phyloP scores from a whole-genome alignment of 768 basidiomycete genomes.

The Suillus discolor region DNA sequence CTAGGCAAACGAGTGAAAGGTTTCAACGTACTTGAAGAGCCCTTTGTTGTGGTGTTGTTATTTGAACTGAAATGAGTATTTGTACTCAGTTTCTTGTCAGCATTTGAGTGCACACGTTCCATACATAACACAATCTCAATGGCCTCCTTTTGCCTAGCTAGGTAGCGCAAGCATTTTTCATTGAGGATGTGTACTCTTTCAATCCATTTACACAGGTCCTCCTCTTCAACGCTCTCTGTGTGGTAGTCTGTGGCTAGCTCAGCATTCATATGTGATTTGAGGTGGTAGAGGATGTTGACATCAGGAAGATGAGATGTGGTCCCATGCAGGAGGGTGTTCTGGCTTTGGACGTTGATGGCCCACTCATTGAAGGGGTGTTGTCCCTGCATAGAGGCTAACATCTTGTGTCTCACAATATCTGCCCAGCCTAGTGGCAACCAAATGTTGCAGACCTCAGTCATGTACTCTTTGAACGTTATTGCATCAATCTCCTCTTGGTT shows the following conservation, averaged over 20 bases:
- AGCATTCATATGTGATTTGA: conserved; percentile 3
- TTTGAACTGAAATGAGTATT: too few relatives aligned
- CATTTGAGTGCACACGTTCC: too few relatives aligned
- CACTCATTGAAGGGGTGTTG: neutral
- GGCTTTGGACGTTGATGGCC: neutral
- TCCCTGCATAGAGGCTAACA: neutral
- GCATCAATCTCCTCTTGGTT: neutral
- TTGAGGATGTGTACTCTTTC: neutral
- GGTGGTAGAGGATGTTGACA: neutral
- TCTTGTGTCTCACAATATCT: neutral
- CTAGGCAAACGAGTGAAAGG: neutral
- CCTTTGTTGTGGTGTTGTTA: too few relatives aligned
- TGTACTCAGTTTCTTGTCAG: too few relatives aligned
- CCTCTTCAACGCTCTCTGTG: neutral
- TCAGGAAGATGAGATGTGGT: neutral
- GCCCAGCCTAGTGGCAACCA: conserved; percentile 19
- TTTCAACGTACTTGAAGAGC: too few relatives aligned
- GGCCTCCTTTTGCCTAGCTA: neutral
- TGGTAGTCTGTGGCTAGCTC: conserved; percentile 3
- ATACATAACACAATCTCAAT: neutral
- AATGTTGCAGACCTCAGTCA: neutral
- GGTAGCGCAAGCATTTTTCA: neutral
- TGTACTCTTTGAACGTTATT: conserved; percentile 1
- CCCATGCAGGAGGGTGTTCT: neutral
- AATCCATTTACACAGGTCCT: conserved; percentile 5